Percentiles rank a stretch among this genome's conserved stretches.
phyloP scores from a whole-genome alignment of 169 alveolate species.

The Theileria luwenshuni region DNA sequence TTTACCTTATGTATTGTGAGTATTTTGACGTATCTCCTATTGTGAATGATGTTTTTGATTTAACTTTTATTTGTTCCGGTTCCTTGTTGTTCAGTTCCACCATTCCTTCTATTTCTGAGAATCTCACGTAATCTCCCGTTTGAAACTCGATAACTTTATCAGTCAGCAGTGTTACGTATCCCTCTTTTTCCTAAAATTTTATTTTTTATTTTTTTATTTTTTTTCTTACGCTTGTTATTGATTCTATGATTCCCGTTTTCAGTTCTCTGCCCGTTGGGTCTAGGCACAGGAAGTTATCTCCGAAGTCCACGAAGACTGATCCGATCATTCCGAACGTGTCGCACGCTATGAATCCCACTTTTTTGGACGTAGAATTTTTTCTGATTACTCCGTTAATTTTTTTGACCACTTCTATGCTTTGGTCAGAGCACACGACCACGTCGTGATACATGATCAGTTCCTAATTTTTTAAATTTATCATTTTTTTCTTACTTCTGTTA shows the following conservation, averaged over 20 bases:
- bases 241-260: constrained; percentile 81
- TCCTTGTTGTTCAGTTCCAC: constrained; percentile 88
- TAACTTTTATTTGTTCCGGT: constrained; percentile 86
- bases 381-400: constrained; percentile 73
- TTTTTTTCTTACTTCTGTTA: constrained; percentile 60
- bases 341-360: constrained; percentile 83
- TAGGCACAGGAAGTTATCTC: constrained; percentile 84
- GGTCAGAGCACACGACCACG: constrained; percentile 82
- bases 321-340: constrained; percentile 91
- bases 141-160: constrained; percentile 80
- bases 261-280: constrained; percentile 88
- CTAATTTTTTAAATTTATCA: too few species aligned
- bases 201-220: too few species aligned
- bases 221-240: constrained; percentile 71
- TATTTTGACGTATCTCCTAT: constrained; percentile 87
- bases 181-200: constrained; percentile 51
- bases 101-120: constrained; percentile 97
- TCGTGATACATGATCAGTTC: constrained; percentile 76
- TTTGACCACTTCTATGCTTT: constrained; percentile 51
- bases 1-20: constrained; percentile 67
- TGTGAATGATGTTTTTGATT: constrained; percentile 87
- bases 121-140: constrained; percentile 93
- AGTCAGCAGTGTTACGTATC: constrained; percentile 40
- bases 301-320: constrained; percentile 95
- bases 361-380: constrained; percentile 48